Evolutionary conservation across 768 basidiomycete genomes (phyloP).

Genomic region (Calocybe cyanea): DNA sequence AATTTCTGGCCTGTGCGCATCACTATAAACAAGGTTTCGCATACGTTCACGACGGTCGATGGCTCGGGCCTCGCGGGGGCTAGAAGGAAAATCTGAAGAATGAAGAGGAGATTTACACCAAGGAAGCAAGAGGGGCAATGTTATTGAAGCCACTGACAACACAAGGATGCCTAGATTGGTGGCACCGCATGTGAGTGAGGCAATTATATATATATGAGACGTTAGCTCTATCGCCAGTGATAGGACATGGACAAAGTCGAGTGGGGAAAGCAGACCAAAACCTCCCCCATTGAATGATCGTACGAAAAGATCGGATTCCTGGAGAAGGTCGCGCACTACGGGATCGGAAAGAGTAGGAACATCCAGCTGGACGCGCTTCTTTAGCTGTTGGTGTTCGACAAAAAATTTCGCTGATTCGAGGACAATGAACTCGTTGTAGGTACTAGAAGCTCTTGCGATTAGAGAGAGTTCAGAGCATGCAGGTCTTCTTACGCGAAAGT

Average conservation of each 20-base stretch:
- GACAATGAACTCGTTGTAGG: constrained; percentile 69
- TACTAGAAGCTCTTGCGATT: constrained; percentile 32
- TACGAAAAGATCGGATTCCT: constrained; percentile 82
- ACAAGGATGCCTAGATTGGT: constrained; percentile 55
- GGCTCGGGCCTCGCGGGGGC: constrained; percentile 55
- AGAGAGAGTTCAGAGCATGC: constrained; percentile 11
- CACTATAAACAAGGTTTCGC: constrained; percentile 72
- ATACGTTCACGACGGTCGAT: constrained; percentile 72
- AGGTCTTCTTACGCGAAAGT: constrained; percentile 62
- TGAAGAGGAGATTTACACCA: constrained; percentile 41
- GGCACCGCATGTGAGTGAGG: constrained; percentile 56
- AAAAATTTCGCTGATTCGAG: constrained; percentile 69
- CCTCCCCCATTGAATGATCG: constrained; percentile 76
- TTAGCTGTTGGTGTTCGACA: constrained; percentile 76
- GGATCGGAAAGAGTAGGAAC: constrained; percentile 77
- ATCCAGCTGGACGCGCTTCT: constrained; percentile 72
- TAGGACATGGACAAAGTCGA: constrained; percentile 74
- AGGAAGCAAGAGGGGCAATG: constrained; percentile 56
- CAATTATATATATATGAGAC: constrained; percentile 67
- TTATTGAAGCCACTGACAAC: constrained; percentile 57
- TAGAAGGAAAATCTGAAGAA: constrained; percentile 42
- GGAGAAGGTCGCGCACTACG: constrained; percentile 69
- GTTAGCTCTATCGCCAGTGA: constrained; percentile 67
- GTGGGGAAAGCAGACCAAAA: constrained; percentile 76
- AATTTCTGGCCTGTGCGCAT: constrained; percentile 75